These are phyloP conservation scores for Phylloporus sp. DNA, from an alignment of 768 basidiomycete species.

Conservation along the genomic window DNA sequence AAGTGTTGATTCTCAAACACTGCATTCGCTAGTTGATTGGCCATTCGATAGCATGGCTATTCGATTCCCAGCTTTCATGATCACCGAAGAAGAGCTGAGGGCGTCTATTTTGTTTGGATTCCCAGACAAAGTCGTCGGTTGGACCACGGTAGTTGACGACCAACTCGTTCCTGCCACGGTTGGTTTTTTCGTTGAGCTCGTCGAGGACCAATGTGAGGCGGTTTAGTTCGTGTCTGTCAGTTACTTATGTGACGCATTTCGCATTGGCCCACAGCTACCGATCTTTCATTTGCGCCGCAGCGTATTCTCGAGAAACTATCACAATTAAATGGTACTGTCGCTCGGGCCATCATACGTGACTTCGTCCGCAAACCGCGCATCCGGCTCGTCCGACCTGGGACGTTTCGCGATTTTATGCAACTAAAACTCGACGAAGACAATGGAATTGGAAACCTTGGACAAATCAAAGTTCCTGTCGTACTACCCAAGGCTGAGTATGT, in stretches of 20 bases:
- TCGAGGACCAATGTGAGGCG: background rate
- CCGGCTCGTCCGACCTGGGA: slow-evolving; percentile 14
- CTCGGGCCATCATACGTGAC: background rate
- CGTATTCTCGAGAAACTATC: slow-evolving; percentile 7
- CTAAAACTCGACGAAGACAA: slow-evolving; percentile 9
- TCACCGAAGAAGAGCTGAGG: slow-evolving; percentile 10
- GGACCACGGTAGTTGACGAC: slow-evolving; percentile 6
- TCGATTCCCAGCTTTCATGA: slow-evolving; percentile 6
- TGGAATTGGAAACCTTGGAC: background rate
- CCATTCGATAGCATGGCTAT: background rate
- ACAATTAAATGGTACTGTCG: background rate
- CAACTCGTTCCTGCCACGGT: slow-evolving; percentile 1
- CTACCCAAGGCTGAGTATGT: background rate
- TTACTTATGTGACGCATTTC: no score
- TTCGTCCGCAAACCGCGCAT: slow-evolving; percentile 15
- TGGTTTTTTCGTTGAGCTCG: slow-evolving; percentile 13
- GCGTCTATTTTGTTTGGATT: background rate
- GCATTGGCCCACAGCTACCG: background rate
- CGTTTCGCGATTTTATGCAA: slow-evolving; percentile 18
- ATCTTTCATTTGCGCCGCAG: background rate
- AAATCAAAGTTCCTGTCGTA: slow-evolving; percentile 22
- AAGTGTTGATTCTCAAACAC: slow-evolving; percentile 4
- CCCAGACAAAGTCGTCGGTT: background rate
- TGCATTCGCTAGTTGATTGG: background rate
- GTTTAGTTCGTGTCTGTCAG: background rate